Evolutionary conservation across 106 monocot species (phyloP), one percentile per base, ranked within the genome.

Genomic region (Allium cepa): DNA sequence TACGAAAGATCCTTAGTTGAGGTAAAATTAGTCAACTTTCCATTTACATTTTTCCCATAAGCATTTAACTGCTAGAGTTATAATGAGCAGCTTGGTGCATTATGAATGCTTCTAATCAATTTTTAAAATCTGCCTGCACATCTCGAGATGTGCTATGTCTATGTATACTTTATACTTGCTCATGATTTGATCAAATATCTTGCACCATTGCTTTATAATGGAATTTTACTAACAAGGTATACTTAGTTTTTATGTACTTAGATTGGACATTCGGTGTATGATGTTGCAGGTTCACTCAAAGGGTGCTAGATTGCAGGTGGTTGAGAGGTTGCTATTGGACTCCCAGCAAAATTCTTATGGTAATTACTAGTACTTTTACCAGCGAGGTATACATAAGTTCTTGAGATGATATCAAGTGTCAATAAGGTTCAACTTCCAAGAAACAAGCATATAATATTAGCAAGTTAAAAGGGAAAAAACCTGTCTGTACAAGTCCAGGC

Each of bases 241-340:
- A 22, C 22, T 22, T 22, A 22, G 22, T 22, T 22, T 22, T 22
- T 22, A 22, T 22, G 1, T 22, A 22, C 22, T 8, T 47, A 13
- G 16, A 58, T 47, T 47, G 10, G 11, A 7, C 56, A n/a, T 59
- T 69, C 69, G 22, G 7, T 55, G 22, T 53, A 26, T 83, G 13
- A 22, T 56, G 81, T 9, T 73, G 49, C 77, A 94, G 93, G 74
- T 94, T 68, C 93, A 94, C 67, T 86, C 92, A 11, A 88, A 89
- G 71, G 88, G 92, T 80, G 88, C 88, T 69, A 82, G 84, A 66
- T 52, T 76, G 71, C 75, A 73, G 48, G 13, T 86, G 53, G 86
- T 92, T 72, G 96, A 87, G 64, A 76, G 75, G 65, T 36, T 79
- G 65, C 68, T 88, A 0, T 67, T 81, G 62, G 86, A 87, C 50